These are phyloP conservation scores for Phialocephala sp. DNA, from an alignment of 2,329 filamentous ascomycete genomes.

Conservation along the genomic window DNA sequence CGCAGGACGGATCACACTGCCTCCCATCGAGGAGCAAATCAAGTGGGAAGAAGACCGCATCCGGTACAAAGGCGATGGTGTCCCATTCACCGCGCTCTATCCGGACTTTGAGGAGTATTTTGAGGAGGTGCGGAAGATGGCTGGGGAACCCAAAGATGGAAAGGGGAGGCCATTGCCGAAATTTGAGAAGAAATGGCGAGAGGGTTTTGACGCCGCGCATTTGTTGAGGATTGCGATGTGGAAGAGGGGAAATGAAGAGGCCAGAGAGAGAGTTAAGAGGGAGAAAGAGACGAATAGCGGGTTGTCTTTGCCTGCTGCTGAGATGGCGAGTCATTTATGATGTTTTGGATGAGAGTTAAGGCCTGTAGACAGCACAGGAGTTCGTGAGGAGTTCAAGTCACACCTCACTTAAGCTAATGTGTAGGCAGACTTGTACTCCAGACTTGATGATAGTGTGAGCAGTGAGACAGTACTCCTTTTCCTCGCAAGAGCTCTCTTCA, in stretches of 20 bases:
- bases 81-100: slow-evolving; percentile 60
- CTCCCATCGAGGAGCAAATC: slow-evolving; percentile 53
- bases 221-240: slow-evolving; percentile 63
- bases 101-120: slow-evolving; percentile 72
- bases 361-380: background rate
- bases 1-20: slow-evolving; percentile 58
- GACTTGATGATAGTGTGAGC: too few species aligned
- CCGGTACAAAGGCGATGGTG: slow-evolving; percentile 58
- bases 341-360: background rate
- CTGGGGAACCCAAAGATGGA: slow-evolving; percentile 52
- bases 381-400: too few species aligned
- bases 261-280: slow-evolving; percentile 33
- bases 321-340: slow-evolving; percentile 14
- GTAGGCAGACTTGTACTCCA: too few species aligned
- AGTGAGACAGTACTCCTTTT: too few species aligned
- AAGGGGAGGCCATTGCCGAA: slow-evolving; percentile 52
- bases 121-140: slow-evolving; percentile 56
- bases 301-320: background rate
- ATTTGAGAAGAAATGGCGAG: slow-evolving; percentile 54
- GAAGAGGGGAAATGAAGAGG: slow-evolving; percentile 55
- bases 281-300: slow-evolving; percentile 12
- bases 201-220: slow-evolving; percentile 59
- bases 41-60: slow-evolving; percentile 64
- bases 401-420: too few species aligned
- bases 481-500: background rate